Percentiles rank a stretch among this genome's conserved stretches.
phyloP scores from a whole-genome alignment of 1,284 basidiomycete species.

The Violaceomyces palustris region DNA sequence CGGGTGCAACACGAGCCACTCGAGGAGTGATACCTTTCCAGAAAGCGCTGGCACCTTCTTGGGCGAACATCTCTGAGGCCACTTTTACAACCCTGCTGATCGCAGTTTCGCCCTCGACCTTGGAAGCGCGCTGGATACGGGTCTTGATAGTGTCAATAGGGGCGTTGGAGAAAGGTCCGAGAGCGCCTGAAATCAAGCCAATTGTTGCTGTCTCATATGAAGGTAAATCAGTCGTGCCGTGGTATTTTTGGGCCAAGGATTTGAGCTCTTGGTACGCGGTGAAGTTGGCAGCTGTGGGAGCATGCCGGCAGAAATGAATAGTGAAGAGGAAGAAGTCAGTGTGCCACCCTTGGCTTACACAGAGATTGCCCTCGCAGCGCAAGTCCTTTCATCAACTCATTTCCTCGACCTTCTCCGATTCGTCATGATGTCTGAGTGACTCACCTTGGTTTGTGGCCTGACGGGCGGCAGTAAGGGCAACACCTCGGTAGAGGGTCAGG shows the following conservation, averaged over 20 bases:
- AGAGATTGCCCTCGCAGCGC: background rate
- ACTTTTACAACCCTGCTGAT: slow-evolving; percentile 69
- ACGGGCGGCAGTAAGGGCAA: slow-evolving; percentile 79
- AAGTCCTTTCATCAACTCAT: background rate
- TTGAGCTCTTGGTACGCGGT: slow-evolving; percentile 97
- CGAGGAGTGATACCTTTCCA: slow-evolving; percentile 84
- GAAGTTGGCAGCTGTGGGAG: slow-evolving; percentile 77
- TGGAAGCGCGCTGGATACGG: slow-evolving; percentile 71
- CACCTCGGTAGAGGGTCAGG: slow-evolving; percentile 82
- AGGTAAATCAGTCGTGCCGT: slow-evolving; percentile 64
- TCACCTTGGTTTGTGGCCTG: slow-evolving; percentile 97
- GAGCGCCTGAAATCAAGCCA: slow-evolving; percentile 90
- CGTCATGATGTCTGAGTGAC: too few species aligned
- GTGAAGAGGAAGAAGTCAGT: slow-evolving; percentile 1
- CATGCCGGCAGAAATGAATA: background rate
- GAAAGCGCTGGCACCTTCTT: slow-evolving; percentile 83
- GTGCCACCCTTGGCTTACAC: too few species aligned
- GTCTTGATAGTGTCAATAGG: slow-evolving; percentile 98
- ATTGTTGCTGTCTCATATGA: slow-evolving; percentile 84
- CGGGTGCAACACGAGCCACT: slow-evolving; percentile 87
- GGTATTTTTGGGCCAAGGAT: slow-evolving; percentile 67
- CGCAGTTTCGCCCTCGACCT: slow-evolving; percentile 71
- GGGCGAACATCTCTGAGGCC: slow-evolving; percentile 83
- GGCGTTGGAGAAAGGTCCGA: slow-evolving; percentile 92
- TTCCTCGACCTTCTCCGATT: too few species aligned